phyloP scores from a whole-genome alignment of 73 alveolate genomes.

The Paramecium tetraurelia region DNA sequence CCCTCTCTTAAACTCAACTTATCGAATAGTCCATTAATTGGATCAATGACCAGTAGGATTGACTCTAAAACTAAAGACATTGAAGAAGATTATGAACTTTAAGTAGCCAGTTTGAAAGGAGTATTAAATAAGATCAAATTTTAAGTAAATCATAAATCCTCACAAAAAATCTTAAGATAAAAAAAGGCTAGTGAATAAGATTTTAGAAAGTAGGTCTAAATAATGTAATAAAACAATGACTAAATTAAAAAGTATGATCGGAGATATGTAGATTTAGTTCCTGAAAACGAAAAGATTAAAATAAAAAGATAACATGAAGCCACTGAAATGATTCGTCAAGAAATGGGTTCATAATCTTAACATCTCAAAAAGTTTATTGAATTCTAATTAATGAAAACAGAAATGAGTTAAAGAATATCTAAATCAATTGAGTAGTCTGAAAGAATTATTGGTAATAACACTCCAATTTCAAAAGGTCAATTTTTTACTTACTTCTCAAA shows the following conservation, averaged over 20 bases:
- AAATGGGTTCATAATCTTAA: not conserved
- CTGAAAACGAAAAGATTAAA: not conserved
- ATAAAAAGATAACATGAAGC: not conserved
- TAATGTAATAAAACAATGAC: not conserved
- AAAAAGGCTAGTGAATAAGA: not conserved
- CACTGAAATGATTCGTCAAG: not conserved
- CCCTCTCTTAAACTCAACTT: not conserved
- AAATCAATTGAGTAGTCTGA: not conserved
- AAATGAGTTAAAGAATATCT: not conserved
- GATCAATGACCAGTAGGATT: not conserved
- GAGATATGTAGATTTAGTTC: not conserved
- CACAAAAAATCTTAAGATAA: not conserved
- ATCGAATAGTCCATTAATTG: not conserved
- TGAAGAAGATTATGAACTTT: constrained; percentile 28
- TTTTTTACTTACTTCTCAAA: not conserved
- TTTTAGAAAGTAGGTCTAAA: not conserved
- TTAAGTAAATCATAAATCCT: not conserved
- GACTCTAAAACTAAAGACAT: not conserved
- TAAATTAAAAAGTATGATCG: not conserved
- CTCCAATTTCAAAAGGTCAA: not conserved
- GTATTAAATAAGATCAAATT: not conserved
- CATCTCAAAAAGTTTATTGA: not conserved
- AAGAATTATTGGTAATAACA: not conserved
- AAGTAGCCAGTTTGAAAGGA: not conserved
- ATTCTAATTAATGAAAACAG: constrained; percentile 5